Evolutionary conservation across 768 basidiomycete species (phyloP).

Genomic region (Termitomyces eurrhizus): DNA sequence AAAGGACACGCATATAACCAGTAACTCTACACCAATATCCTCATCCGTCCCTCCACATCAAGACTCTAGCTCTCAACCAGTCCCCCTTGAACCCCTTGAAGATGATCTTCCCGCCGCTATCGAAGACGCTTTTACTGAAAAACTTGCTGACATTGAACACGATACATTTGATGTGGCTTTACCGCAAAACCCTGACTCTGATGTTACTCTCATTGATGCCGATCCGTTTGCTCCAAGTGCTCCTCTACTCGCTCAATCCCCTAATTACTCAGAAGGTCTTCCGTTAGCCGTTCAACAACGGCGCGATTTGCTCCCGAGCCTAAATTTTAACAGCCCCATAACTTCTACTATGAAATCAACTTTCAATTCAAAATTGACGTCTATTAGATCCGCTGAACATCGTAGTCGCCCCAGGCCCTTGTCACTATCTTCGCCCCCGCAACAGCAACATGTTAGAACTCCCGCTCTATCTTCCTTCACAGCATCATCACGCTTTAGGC

Average conservation of each 20-base stretch:
- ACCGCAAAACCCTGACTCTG: neutral
- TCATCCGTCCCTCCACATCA: neutral
- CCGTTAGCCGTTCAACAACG: neutral
- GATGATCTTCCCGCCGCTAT: neutral
- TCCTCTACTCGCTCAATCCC: neutral
- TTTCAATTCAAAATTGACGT: neutral
- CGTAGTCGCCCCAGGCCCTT: neutral
- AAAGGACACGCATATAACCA: neutral
- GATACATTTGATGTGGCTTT: neutral
- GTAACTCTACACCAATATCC: neutral
- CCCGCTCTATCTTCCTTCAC: neutral
- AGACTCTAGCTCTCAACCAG: neutral
- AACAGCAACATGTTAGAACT: neutral
- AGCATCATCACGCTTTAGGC: neutral
- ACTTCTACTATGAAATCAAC: neutral
- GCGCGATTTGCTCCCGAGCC: neutral
- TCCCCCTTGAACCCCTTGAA: too few relatives aligned
- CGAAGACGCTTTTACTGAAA: neutral
- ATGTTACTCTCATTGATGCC: neutral
- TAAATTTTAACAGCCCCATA: neutral
- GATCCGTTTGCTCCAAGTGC: neutral
- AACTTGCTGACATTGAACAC: neutral
- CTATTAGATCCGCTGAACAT: neutral
- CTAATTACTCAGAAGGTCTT: neutral
- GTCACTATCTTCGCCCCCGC: constrained; percentile 7